A percentile compares a stretch with the other conserved stretches of the same genome.
Evolutionary conservation across 2,329 filamentous ascomycete species (phyloP).

Genomic region (Talaromyces atroroseus): DNA sequence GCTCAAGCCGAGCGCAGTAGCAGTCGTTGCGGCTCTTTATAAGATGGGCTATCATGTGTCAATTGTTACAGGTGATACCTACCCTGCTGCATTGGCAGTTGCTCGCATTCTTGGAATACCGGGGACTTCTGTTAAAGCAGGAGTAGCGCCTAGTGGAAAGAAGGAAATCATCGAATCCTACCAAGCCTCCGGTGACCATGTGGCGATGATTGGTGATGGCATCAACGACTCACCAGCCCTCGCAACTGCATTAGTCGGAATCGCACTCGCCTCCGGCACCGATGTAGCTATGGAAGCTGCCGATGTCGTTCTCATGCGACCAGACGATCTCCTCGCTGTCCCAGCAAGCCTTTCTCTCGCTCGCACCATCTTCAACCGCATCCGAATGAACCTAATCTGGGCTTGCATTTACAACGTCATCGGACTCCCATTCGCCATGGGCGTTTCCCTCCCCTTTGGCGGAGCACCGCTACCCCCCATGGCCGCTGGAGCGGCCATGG

Average conservation of each 20-base stretch:
- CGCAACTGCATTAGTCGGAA: constrained; percentile 85
- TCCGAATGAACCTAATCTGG: constrained; percentile 90
- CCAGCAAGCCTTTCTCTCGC: constrained; percentile 78
- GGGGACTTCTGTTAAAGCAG: constrained; percentile 69
- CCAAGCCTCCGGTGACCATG: constrained; percentile 66
- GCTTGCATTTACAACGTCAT: constrained; percentile 89
- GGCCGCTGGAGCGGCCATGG: constrained; percentile 93
- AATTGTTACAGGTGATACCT: constrained; percentile 91
- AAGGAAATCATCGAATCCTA: constrained; percentile 75
- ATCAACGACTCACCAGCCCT: constrained; percentile 98
- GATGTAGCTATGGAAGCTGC: constrained; percentile 98
- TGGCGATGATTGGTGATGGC: constrained; percentile 96
- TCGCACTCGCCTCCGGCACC: constrained; percentile 85
- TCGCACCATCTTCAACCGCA: constrained; percentile 79
- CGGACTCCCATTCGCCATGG: constrained; percentile 94
- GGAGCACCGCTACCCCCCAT: constrained; percentile 79
- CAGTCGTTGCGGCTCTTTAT: constrained; percentile 73
- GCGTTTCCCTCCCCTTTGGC: constrained; percentile 84
- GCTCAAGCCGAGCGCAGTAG: constrained; percentile 80
- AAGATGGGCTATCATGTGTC: constrained; percentile 81
- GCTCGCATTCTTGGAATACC: constrained; percentile 78
- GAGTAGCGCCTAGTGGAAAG: constrained; percentile 88
- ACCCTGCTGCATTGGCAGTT: constrained; percentile 75
- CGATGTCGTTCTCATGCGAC: constrained; percentile 91
- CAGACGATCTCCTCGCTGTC: constrained; percentile 87